A percentile compares a stretch with the other conserved stretches of the same genome.
These are phyloP conservation scores for Ceriops tagal DNA, from an alignment of 345 rosid species.

Conservation along the genomic window DNA sequence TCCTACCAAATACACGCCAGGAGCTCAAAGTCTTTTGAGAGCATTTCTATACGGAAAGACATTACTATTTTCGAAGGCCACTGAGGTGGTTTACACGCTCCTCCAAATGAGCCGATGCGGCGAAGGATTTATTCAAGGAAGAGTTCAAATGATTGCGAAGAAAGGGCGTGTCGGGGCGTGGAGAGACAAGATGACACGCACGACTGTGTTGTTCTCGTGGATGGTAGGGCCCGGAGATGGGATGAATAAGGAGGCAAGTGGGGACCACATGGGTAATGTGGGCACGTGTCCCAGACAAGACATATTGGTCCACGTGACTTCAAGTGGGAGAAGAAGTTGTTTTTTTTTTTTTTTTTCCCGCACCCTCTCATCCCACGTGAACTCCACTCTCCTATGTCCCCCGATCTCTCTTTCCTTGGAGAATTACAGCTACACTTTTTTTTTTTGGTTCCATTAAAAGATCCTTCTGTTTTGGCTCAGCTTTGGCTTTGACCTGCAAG, in stretches of 20 bases:
- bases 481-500: neutral
- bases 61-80: no score
- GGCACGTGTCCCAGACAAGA: constrained; percentile 55
- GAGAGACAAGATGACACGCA: constrained; percentile 48
- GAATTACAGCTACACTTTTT: no score
- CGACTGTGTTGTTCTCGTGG: constrained; percentile 17
- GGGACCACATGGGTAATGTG: no score
- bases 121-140: neutral
- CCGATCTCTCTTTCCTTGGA: no score
- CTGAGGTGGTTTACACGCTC: neutral
- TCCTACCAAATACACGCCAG: no score
- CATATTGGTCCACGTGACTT: constrained; percentile 65
- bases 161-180: constrained; percentile 37
- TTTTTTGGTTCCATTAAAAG: neutral
- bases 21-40: no score
- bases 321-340: neutral
- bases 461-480: neutral
- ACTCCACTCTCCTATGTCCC: constrained; percentile 45
- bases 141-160: constrained; percentile 49
- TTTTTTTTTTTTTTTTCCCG: no score
- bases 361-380: constrained; percentile 43
- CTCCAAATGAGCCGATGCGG: neutral
- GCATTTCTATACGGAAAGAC: no score
- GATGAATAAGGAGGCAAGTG: no score
- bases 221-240: neutral